Evolutionary conservation across 179 eudicot species (phyloP), one percentile per base, ranked within the genome.

Genomic region (Amaranthus tricolor): DNA sequence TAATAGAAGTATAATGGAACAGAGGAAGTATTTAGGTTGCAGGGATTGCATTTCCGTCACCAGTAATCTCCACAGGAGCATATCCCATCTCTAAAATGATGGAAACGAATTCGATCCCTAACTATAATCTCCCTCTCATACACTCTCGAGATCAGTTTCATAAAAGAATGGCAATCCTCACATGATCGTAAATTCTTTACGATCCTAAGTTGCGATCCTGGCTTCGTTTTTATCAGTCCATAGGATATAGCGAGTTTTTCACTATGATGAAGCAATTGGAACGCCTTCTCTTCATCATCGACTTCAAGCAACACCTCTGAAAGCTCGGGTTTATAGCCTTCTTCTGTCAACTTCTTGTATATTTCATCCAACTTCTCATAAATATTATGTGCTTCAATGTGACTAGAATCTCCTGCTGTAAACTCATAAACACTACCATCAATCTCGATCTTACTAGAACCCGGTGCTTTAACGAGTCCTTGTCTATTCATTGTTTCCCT

Each of bases 41-140:
- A 31, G 40, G 40, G 40, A 31, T 31, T 31, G 40, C 40, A 31
- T 31, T 31, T 31, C 40, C 40, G 40, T 79, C 74, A 81, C 88
- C 85, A 83, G 45, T 72, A 68, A 78, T 84, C 83, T 17, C 83
- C 74, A 71, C 87, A 85, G 50, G 85, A 85, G 50, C 87, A 84
- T 13, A 66, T 73, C 62, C 87, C 87, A 55, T 82, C 59, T 17
- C 66, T 82, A 51, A 84, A 84, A 79, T 77, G 83, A 76, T 84
- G 87, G 61, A 82, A 82, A 50, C 87, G 85, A 58, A 84, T 79
- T 6, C 83, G 87, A 63, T 84, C 87, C 66, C 87, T 79, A 12
- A 84, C 80, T 17, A 85, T 57, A 20, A 85, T 82, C 43, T 82
- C 82, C 74, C 87, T 77, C 54, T 75, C 66, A 47, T 79, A 85